Evolutionary conservation across 768 basidiomycete species (phyloP).

Genomic region (Rhizopogon vesiculosus): DNA sequence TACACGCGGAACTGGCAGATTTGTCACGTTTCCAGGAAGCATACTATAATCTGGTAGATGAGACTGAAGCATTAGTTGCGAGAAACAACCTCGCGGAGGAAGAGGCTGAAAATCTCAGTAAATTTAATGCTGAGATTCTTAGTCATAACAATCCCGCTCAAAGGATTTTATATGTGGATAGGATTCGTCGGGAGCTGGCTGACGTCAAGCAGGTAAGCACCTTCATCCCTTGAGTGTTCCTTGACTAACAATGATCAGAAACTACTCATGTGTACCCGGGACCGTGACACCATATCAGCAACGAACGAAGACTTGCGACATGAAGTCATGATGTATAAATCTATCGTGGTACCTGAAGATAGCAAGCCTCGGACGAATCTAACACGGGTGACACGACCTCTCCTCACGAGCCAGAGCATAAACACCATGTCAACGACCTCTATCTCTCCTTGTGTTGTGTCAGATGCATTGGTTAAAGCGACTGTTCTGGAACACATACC

Average conservation of each 20-base stretch:
- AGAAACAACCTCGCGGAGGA: conserved; percentile 77
- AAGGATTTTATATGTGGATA: conserved; percentile 82
- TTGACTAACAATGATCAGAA: conserved; percentile 30
- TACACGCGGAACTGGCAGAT: conserved; percentile 49
- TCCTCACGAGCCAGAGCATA: conserved; percentile 40
- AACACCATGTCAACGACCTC: conserved; percentile 14
- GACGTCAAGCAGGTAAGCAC: conserved; percentile 72
- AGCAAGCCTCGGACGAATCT: conserved; percentile 52
- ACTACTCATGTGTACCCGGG: conserved; percentile 41
- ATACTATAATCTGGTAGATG: conserved; percentile 58
- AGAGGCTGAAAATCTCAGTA: conserved; percentile 70
- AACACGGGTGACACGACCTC: conserved; percentile 39
- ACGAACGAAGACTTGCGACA: conserved; percentile 43
- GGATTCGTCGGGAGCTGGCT: conserved; percentile 74
- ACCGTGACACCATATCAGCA: conserved; percentile 41
- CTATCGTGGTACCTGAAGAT: conserved; percentile 43
- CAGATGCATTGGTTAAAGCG: conserved; percentile 4
- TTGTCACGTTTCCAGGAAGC: conserved; percentile 66
- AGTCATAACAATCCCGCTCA: conserved; percentile 84
- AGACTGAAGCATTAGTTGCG: conserved; percentile 59
- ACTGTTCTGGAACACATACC: conserved; percentile 28
- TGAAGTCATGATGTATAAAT: conserved; percentile 60
- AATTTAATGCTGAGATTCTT: conserved; percentile 82
- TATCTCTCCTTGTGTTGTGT: background rate
- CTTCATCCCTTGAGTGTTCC: background rate